Percentiles rank a stretch among this genome's conserved stretches.
Evolutionary conservation across 306 rosid genomes (phyloP).

Genomic region (Erythrophleum fordii): DNA sequence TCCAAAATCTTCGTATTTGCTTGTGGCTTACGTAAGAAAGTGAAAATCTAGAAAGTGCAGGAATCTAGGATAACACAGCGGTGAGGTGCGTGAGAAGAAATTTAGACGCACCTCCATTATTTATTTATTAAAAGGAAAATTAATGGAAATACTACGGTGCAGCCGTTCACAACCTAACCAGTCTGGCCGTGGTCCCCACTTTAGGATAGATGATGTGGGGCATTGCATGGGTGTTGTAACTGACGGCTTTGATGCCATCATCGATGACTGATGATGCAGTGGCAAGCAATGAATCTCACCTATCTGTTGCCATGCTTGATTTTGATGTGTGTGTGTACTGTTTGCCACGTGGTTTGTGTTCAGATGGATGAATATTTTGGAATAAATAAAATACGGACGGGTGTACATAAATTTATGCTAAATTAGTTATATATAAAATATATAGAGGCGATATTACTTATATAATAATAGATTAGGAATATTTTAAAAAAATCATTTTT

Average conservation of each 20-base stretch:
- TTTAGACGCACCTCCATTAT: no score
- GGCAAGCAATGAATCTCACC: not conserved
- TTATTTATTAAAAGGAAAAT: no score
- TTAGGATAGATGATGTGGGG: not conserved
- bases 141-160: not conserved
- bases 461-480: no score
- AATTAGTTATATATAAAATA: no score
- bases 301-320: not conserved
- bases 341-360: slow-evolving; percentile 42
- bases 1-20: slow-evolving; percentile 44
- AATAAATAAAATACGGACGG: no score
- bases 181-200: not conserved
- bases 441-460: no score
- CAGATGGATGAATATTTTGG: no score
- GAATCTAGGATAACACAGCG: slow-evolving; percentile 44
- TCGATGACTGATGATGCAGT: not conserved
- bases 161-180: no score
- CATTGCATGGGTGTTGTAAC: no score
- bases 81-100: not conserved
- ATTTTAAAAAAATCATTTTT: no score
- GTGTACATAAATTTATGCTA: no score
- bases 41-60: slow-evolving; percentile 40
- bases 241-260: not conserved
- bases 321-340: slow-evolving; percentile 35
- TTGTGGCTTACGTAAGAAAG: slow-evolving; percentile 51